Percentiles rank a stretch among this genome's conserved stretches.
Evolutionary conservation across 2,329 filamentous ascomycete species (phyloP).

Genomic region (Thyridium curvatum): DNA sequence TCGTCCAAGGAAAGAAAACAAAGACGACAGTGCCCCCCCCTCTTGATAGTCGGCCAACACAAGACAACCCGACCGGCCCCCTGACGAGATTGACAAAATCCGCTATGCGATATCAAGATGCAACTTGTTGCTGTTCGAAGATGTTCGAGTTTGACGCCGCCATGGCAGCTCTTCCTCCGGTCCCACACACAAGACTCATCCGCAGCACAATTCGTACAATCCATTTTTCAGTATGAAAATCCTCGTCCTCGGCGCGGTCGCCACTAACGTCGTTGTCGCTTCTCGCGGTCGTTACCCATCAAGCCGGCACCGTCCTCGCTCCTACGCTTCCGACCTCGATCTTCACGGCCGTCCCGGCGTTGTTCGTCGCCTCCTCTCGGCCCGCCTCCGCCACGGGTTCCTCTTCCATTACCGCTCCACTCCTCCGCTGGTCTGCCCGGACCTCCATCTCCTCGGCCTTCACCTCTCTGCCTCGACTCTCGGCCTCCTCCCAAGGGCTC

Average conservation of each 20-base stretch:
- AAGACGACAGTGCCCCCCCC: no score
- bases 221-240: no score
- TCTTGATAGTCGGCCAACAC: no score
- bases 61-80: no score
- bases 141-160: no score
- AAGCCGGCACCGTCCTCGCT: slow-evolving; percentile 46
- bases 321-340: slow-evolving; percentile 33
- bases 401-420: slow-evolving; percentile 25
- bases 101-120: no score
- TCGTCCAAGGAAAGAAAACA: no score
- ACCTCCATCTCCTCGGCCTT: slow-evolving; percentile 20
- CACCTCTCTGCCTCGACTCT: slow-evolving; percentile 22
- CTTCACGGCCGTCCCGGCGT: slow-evolving; percentile 26
- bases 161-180: no score
- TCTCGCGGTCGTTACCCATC: slow-evolving; percentile 43
- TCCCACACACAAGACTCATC: no score
- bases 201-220: no score
- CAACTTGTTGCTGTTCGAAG: no score
- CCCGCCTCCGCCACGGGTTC: slow-evolving; percentile 20
- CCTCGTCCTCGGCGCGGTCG: slow-evolving; percentile 3
- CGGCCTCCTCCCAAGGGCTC: slow-evolving; percentile 17
- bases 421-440: slow-evolving; percentile 24
- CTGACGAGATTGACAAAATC: no score
- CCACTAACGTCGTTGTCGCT: slow-evolving; percentile 44
- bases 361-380: slow-evolving; percentile 16